Evolutionary conservation across 495 filamentous ascomycete species (phyloP).

Genomic region (Penicillium cataractarum): DNA sequence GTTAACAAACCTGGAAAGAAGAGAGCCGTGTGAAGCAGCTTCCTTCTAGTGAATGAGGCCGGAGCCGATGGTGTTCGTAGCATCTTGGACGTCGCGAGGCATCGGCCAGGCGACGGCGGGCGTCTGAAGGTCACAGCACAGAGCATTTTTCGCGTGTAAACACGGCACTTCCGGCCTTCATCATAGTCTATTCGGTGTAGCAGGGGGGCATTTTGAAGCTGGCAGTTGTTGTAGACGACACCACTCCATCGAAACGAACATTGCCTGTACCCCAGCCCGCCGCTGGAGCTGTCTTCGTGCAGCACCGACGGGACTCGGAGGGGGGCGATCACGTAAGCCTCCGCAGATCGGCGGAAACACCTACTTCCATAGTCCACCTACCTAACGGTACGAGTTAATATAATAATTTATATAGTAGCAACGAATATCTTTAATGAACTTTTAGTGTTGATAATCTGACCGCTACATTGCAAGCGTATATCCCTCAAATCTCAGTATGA

Average conservation of each 20-base stretch:
- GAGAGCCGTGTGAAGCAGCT: slow-evolving; percentile 69
- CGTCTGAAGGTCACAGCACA: slow-evolving; percentile 10
- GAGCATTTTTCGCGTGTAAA: slow-evolving; percentile 25
- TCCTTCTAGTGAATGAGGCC: slow-evolving; percentile 20
- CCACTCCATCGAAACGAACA: slow-evolving; percentile 6
- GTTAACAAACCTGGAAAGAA: slow-evolving; percentile 76
- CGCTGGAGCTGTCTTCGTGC: slow-evolving; percentile 3
- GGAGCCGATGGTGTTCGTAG: slow-evolving; percentile 7
- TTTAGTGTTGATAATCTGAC: no score
- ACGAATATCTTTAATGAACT: no score
- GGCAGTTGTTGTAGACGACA: slow-evolving; percentile 1
- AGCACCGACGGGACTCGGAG: slow-evolving; percentile 18
- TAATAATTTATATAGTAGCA: no score
- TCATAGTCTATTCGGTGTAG: slow-evolving; percentile 19
- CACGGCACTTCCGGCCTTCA: slow-evolving; percentile 21
- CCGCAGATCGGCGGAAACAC: slow-evolving; percentile 6
- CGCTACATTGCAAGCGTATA: no score
- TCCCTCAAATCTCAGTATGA: no score
- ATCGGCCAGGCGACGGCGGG: not conserved
- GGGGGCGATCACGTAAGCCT: slow-evolving; percentile 12
- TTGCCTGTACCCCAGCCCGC: not conserved
- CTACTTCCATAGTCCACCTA: no score
- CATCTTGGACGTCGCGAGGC: not conserved
- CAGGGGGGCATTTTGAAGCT: slow-evolving; percentile 24
- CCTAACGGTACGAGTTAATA: no score